phyloP scores from a whole-genome alignment of 441 rosid species.

The Adansonia grandidieri region DNA sequence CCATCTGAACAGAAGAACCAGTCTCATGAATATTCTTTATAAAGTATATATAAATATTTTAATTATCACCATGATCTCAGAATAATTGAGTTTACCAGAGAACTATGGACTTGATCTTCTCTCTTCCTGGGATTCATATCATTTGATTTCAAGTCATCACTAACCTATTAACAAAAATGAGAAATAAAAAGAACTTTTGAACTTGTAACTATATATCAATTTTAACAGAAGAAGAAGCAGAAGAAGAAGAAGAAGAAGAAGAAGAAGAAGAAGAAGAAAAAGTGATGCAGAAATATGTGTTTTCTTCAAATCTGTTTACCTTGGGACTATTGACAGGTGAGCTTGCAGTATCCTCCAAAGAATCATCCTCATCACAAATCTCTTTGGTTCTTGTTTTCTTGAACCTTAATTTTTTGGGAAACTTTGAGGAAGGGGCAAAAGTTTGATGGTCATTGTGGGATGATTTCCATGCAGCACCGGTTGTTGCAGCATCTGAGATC shows the following conservation, averaged over 20 bases:
- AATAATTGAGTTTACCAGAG: constrained; percentile 47
- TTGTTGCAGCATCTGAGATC: constrained; percentile 59
- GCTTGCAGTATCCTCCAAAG: constrained; percentile 86
- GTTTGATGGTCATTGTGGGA: constrained; percentile 22
- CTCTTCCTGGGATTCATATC: constrained; percentile 47
- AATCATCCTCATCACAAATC: constrained; percentile 63
- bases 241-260: too few species aligned
- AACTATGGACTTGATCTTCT: constrained; percentile 56
- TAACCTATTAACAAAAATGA: constrained; percentile 43
- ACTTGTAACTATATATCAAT: not conserved
- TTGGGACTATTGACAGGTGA: constrained; percentile 86
- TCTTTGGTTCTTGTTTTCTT: constrained; percentile 55
- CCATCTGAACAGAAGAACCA: not conserved
- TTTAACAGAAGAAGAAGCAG: too few species aligned
- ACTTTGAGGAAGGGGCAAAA: constrained; percentile 23
- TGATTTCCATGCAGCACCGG: constrained; percentile 56
- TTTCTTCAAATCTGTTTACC: constrained; percentile 39
- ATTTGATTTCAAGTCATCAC: constrained; percentile 44
- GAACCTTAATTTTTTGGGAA: constrained; percentile 49
- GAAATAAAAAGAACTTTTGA: not conserved
- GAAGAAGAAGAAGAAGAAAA: too few species aligned
- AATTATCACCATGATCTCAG: constrained; percentile 15
- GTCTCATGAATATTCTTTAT: not conserved
- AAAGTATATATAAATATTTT: not conserved
- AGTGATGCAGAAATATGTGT: not conserved